Evolutionary conservation across 352 stramenopile species (phyloP), one percentile per base, ranked within the genome.

Genomic region (Globisporangium orthogonon): DNA sequence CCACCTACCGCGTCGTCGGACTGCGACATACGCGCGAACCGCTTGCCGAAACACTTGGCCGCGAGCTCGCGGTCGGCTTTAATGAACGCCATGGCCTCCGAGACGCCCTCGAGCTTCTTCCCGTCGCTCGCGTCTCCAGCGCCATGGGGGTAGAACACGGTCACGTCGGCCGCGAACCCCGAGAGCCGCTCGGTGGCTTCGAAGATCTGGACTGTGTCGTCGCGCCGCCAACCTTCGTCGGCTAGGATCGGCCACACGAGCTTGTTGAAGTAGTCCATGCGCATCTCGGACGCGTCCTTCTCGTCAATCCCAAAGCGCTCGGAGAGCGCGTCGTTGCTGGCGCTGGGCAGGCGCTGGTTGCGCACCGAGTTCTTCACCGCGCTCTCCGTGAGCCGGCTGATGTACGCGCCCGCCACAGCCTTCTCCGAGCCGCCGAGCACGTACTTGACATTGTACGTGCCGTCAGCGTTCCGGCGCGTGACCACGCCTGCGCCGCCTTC

Each of bases 401-500:
- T 76, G 57, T 86, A 93, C 43, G 72, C 65, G 0, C 71, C 62
- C 15, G 63, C 67, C 2, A 95, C 74, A 33, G 61, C 62, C 62
- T 91, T 92, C 62, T 95, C 85, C 17, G 67, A 74, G 0, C 85
- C 83, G 17, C 85, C 85, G 11, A 95, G 67, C 45, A 95, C 60
- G 61, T 92, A 95, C 69, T 95, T 95, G 57, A 95, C 70, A 53
- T 86, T 73, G 67, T 91, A 92, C 15, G 78, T 79, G 49, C 71
- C 76, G 46, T 92, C 83, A 9, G 78, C 75, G 55, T 90, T 87
- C 33, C 63, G 60, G 7, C 66, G 54, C 43, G 66, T 52, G 14
- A 95, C 65, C 33, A 75, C 70, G 2, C 60, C 85, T 13, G 78
- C 79, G 28, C 85, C 85, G 35, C 85, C 85, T 33, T 76, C 62